A percentile compares a stretch with the other conserved stretches of the same genome.
Evolutionary conservation across 208 protist species (phyloP).

Genomic region (Naegleria fowleri): DNA sequence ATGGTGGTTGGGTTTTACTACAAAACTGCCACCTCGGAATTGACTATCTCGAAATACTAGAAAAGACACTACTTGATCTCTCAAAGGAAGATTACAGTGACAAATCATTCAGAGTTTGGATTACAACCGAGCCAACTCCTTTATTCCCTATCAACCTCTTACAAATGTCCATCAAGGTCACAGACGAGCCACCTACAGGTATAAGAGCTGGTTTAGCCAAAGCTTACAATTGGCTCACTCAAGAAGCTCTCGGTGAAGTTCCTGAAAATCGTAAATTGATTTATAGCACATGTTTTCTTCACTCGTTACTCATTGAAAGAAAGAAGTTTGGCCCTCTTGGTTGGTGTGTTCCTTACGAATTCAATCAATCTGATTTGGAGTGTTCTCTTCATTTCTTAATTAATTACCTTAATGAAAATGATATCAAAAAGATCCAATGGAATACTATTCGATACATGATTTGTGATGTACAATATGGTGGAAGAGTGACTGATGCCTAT

Average conservation of each 20-base stretch:
- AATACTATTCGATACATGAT: slow-evolving; percentile 73
- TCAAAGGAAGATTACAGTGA: slow-evolving; percentile 32
- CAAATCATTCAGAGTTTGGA: slow-evolving; percentile 62
- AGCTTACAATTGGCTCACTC: slow-evolving; percentile 52
- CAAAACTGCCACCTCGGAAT: slow-evolving; percentile 75
- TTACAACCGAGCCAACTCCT: slow-evolving; percentile 61
- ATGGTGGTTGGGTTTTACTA: slow-evolving; percentile 66
- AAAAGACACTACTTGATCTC: slow-evolving; percentile 60
- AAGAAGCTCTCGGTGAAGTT: slow-evolving; percentile 59
- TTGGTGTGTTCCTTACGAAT: slow-evolving; percentile 97
- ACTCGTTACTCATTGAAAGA: slow-evolving; percentile 92
- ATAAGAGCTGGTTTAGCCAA: slow-evolving; percentile 57
- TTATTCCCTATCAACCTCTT: slow-evolving; percentile 71
- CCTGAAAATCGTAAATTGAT: slow-evolving; percentile 60
- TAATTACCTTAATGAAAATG: slow-evolving; percentile 61
- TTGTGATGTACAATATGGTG: slow-evolving; percentile 80
- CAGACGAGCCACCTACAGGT: slow-evolving; percentile 92
- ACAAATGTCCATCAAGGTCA: slow-evolving; percentile 95
- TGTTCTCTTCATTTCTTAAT: slow-evolving; percentile 63
- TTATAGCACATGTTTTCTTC: slow-evolving; percentile 86
- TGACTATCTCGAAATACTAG: slow-evolving; percentile 55
- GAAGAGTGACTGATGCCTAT: slow-evolving; percentile 71
- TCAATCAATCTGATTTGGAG: slow-evolving; percentile 90
- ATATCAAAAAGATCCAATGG: slow-evolving; percentile 55
- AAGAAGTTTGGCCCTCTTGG: slow-evolving; percentile 97